Base-by-base conservation (phyloP, 805 yeast genomes). In the Peterozyma toletana region DNA sequence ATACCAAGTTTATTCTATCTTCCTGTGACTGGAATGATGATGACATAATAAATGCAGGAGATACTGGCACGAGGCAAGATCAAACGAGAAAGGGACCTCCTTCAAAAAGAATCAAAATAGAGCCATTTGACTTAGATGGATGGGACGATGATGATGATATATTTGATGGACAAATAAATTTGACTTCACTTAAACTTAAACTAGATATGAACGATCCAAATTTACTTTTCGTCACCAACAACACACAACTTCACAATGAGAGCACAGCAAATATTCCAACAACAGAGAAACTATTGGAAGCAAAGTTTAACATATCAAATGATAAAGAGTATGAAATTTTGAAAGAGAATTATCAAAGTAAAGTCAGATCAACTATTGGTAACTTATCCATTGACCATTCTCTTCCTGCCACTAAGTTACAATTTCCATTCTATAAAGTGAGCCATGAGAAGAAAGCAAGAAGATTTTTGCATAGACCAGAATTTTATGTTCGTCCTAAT, bases 361-460 rank as follows among this genome's bases (percentile, higher is more conserved):
- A 87, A 67, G 86, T 91, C 33, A 80, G 99, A 60, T 80, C 96
- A 2, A 95, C 95, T 6, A 80, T 93, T 54, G 95, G 97, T 38
- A 87, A 91, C 52, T 70, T 93, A 49, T 82, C 78, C 41, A 89
- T 93, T 49, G 98, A 93, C 55, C 99, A 93, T 60, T 78, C 97
- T 0, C 72, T 80, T 53, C 96, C 96, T 1, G 97, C 99, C 0
- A 56, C 79, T 27, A 72, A 93, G 40, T 68, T 93, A 40, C 99
- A 93, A 64, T 77, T 89, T 0, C 99, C 99, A 2, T 89, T 78
- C 63, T 93, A 88, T 64, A 86, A 84, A 55, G 96, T 90, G 29
- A 77, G 71, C 48, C 64, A 88, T 33, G 66, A 83, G 5, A 79
- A 80, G 51, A 72, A 73, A 6, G 86, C 84, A 52, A 68, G 83